phyloP scores from a whole-genome alignment of 2,329 filamentous ascomycete genomes.

The Ustilaginoidea virens region DNA sequence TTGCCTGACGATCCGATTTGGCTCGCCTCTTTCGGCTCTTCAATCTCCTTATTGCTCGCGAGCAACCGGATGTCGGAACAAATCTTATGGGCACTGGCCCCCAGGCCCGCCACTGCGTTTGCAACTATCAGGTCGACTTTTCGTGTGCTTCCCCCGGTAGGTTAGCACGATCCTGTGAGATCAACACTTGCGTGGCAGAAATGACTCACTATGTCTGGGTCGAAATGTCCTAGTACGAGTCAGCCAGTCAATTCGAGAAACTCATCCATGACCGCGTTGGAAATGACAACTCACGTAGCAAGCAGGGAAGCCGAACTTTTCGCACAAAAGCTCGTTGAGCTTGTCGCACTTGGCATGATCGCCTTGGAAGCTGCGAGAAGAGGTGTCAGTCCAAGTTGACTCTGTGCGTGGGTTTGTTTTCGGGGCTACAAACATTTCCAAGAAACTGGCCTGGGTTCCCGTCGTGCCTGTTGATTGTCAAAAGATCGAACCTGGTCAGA shows the following conservation, averaged over 20 bases:
- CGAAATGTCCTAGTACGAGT: constrained; percentile 26
- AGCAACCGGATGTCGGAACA: constrained; percentile 60
- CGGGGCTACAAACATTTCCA: constrained; percentile 9
- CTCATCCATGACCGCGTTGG: constrained; percentile 41
- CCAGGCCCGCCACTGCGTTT: constrained; percentile 67
- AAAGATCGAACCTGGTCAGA: background rate
- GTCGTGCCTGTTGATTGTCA: constrained; percentile 52
- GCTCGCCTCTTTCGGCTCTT: constrained; percentile 67
- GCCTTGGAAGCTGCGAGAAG: constrained; percentile 22
- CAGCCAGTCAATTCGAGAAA: background rate
- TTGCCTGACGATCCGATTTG: constrained; percentile 47
- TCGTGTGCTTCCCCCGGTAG: constrained; percentile 29
- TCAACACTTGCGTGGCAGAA: constrained; percentile 1
- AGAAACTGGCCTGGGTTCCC: constrained; percentile 64
- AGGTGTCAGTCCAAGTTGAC: background rate
- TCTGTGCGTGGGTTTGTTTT: background rate
- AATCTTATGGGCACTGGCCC: constrained; percentile 58
- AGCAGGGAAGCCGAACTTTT: constrained; percentile 36
- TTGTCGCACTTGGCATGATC: constrained; percentile 33
- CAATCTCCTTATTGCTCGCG: constrained; percentile 65
- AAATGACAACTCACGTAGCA: constrained; percentile 29
- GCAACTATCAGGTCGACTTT: constrained; percentile 73
- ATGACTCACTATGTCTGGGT: constrained; percentile 39
- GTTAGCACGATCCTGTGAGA: constrained; percentile 2
- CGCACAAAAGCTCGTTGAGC: constrained; percentile 39